phyloP scores from a whole-genome alignment of 2,329 filamentous ascomycete species.

The Talaromyces islandicus region DNA sequence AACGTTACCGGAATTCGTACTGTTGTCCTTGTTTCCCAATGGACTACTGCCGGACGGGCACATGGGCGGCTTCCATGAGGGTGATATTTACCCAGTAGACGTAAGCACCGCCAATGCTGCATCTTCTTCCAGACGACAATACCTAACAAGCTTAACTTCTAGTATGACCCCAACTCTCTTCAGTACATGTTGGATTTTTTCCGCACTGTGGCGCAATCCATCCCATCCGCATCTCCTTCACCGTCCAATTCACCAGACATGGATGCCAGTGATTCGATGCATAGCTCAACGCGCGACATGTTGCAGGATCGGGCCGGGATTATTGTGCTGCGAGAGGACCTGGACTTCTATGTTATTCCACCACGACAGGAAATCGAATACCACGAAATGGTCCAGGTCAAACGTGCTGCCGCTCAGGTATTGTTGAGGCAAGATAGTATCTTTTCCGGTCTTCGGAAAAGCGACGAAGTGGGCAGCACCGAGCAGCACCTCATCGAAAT shows the following conservation, averaged over 20 bases:
- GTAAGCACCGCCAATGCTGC: constrained; percentile 54
- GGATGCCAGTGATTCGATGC: constrained; percentile 68
- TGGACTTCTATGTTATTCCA: constrained; percentile 96
- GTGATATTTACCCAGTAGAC: constrained; percentile 94
- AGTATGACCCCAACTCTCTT: constrained; percentile 95
- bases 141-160: constrained; percentile 23
- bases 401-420: constrained; percentile 83
- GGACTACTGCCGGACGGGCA: constrained; percentile 96
- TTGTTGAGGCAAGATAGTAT: constrained; percentile 87
- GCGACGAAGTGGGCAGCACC: constrained; percentile 91
- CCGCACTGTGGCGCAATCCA: constrained; percentile 91
- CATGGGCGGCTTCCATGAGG: constrained; percentile 86
- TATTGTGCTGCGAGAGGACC: constrained; percentile 90
- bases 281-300: constrained; percentile 66
- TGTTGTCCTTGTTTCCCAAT: constrained; percentile 96
- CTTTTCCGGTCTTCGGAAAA: constrained; percentile 90
- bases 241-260: constrained; percentile 55
- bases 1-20: constrained; percentile 92
- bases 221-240: constrained; percentile 61
- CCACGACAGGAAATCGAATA: constrained; percentile 78
- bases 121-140: background rate
- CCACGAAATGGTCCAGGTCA: constrained; percentile 90
- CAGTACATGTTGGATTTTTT: constrained; percentile 99
- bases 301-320: constrained; percentile 86
- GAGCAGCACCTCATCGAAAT: constrained; percentile 99